A percentile compares a stretch with the other conserved stretches of the same genome.
Evolutionary conservation across 2,329 filamentous ascomycete species (phyloP).

Genomic region (Exophiala calicioides): DNA sequence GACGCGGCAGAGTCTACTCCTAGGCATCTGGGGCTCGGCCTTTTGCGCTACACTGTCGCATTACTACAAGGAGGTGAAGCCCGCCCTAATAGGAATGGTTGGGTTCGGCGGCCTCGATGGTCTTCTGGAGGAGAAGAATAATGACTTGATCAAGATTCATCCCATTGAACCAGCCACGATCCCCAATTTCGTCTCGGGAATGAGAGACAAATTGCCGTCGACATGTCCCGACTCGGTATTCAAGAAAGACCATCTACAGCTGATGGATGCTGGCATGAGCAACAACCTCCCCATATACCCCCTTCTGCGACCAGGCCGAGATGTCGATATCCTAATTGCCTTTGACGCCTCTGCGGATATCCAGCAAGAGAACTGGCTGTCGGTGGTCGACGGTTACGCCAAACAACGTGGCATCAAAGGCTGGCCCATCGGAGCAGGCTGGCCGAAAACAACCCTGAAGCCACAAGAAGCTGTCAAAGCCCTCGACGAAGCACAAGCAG

Average conservation of each 20-base stretch:
- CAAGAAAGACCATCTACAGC: slow-evolving; percentile 68
- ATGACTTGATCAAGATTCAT: slow-evolving; percentile 87
- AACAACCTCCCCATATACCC: slow-evolving; percentile 98
- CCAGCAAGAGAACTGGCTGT: slow-evolving; percentile 93
- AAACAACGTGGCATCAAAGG: slow-evolving; percentile 86
- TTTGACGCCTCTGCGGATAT: slow-evolving; percentile 96
- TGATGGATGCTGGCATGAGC: slow-evolving; percentile 98
- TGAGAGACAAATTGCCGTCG: slow-evolving; percentile 72
- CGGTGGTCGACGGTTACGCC: slow-evolving; percentile 89
- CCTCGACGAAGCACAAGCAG: slow-evolving; percentile 67
- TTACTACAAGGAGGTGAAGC: slow-evolving; percentile 93
- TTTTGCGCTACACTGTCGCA: slow-evolving; percentile 95
- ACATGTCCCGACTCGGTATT: slow-evolving; percentile 79
- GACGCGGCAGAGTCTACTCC: slow-evolving; percentile 74
- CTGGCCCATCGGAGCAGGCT: slow-evolving; percentile 93
- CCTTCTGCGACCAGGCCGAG: slow-evolving; percentile 79
- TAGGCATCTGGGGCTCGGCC: slow-evolving; percentile 95
- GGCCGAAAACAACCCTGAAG: slow-evolving; percentile 68
- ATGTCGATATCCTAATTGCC: slow-evolving; percentile 86
- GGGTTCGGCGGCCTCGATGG: slow-evolving; percentile 78
- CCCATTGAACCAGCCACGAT: slow-evolving; percentile 89
- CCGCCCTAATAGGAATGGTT: slow-evolving; percentile 70
- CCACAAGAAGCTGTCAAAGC: slow-evolving; percentile 63
- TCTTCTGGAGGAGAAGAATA: slow-evolving; percentile 77
- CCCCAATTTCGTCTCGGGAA: slow-evolving; percentile 83